A percentile compares a stretch with the other conserved stretches of the same genome.
Evolutionary conservation across 2,329 filamentous ascomycete species (phyloP).

Genomic region (Ceratocystis eucalypticola): DNA sequence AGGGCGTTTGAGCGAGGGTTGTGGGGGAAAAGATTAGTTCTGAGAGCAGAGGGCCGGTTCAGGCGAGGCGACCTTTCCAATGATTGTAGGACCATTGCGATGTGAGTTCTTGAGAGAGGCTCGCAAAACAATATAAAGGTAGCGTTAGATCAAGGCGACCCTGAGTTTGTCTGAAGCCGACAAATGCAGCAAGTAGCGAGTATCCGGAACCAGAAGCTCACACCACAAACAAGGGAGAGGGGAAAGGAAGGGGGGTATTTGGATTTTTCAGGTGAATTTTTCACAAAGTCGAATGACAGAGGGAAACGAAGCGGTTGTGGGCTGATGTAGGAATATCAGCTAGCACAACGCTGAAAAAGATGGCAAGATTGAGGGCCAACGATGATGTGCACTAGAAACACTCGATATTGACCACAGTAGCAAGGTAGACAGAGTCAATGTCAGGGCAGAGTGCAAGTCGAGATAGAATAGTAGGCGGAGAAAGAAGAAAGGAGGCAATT

Average conservation of each 20-base stretch:
- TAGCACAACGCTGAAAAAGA: no score
- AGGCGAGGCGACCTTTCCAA: slow-evolving; percentile 2
- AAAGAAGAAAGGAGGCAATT: background rate
- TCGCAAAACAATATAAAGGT: background rate
- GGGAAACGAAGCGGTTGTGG: background rate
- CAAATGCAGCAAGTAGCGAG: background rate
- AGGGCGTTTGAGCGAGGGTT: background rate
- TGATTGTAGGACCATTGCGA: slow-evolving; percentile 4
- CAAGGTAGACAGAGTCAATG: background rate
- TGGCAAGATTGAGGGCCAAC: background rate
- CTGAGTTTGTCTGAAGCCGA: background rate
- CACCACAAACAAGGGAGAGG: background rate
- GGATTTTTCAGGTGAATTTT: background rate
- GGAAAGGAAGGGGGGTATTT: background rate
- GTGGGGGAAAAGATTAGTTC: background rate
- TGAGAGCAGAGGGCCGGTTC: background rate
- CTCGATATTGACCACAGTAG: background rate
- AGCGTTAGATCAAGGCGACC: background rate
- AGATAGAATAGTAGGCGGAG: background rate
- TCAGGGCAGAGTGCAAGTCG: background rate
- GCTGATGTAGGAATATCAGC: background rate
- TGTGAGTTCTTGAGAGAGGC: background rate
- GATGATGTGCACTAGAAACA: background rate
- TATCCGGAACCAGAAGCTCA: background rate
- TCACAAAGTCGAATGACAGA: background rate